phyloP scores from a whole-genome alignment of 1,284 basidiomycete species.

The Tausonia pullulans region DNA sequence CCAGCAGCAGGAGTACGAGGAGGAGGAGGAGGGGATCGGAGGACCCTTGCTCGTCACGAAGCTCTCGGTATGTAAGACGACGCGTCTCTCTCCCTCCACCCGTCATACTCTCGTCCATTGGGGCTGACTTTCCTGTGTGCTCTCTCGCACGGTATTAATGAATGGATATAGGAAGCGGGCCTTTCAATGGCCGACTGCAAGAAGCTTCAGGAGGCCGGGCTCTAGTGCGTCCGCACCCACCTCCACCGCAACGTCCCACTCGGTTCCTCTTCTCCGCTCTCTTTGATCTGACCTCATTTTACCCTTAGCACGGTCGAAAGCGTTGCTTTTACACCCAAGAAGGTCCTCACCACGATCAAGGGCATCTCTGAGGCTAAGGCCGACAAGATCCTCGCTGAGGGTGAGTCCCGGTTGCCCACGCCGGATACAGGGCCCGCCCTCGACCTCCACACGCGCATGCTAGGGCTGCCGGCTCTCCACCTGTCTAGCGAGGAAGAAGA shows the following conservation, averaged over 20 bases:
- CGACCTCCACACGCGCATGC: neutral
- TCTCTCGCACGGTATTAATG: conserved; percentile 69
- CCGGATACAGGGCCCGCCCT: neutral
- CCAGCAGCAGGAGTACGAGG: neutral
- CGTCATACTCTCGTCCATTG: neutral
- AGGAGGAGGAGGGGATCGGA: neutral
- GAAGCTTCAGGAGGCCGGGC: neutral
- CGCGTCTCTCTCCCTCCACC: neutral
- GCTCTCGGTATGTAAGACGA: conserved; percentile 43
- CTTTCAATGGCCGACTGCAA: conserved; percentile 30
- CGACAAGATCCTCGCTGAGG: conserved; percentile 88
- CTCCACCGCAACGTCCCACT: neutral
- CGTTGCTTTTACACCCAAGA: conserved; percentile 96
- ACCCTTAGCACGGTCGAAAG: conserved; percentile 73
- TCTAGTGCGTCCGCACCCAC: neutral
- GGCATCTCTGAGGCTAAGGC: conserved; percentile 97
- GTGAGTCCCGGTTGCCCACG: conserved; percentile 39
- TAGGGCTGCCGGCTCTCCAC: neutral
- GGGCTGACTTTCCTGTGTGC: neutral
- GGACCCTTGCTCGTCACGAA: conserved; percentile 75
- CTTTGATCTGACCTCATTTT: too few relatives aligned
- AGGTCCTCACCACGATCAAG: conserved; percentile 79
- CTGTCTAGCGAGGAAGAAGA: too few relatives aligned
- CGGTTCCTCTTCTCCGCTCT: neutral
- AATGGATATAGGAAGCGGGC: conserved; percentile 80